phyloP scores from a whole-genome alignment of 2,329 filamentous ascomycete species.

The Colletotrichum abscissum region DNA sequence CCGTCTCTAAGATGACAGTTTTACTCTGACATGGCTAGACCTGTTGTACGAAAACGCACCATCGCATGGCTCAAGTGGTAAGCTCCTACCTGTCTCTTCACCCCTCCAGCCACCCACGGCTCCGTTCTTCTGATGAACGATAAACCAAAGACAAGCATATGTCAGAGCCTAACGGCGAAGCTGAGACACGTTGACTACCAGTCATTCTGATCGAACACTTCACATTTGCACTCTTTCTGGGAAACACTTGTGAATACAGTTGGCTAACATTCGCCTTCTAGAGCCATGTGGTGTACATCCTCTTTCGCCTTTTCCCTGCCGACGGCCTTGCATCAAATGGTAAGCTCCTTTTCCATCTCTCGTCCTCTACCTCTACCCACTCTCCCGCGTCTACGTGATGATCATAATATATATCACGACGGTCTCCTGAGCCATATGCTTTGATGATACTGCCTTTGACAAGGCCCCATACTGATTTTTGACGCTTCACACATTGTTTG shows the following conservation, averaged over 20 bases:
- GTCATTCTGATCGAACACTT: conserved; percentile 36
- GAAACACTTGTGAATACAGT: background rate
- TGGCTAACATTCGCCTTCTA: conserved; percentile 9
- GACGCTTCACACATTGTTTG: conserved; percentile 29
- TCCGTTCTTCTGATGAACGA: conserved; percentile 38
- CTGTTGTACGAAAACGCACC: background rate
- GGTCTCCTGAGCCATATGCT: conserved; percentile 39
- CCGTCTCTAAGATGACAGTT: conserved; percentile 21
- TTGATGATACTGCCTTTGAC: conserved; percentile 39
- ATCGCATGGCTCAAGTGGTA: conserved; percentile 12
- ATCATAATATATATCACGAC: conserved; percentile 38
- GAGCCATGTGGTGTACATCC: background rate
- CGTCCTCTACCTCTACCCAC: background rate
- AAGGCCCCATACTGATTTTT: conserved; percentile 36
- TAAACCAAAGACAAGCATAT: conserved; percentile 40
- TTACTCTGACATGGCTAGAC: background rate
- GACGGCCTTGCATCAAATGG: background rate
- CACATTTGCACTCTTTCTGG: conserved; percentile 14
- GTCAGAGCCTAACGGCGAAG: conserved; percentile 39
- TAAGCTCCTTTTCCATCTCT: background rate
- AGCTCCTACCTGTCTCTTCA: background rate
- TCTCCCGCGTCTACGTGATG: conserved; percentile 33
- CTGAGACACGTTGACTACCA: conserved; percentile 37
- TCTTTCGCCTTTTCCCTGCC: accelerated
- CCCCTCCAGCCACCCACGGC: conserved; percentile 15